phyloP scores from a whole-genome alignment of 805 yeast genomes.

The Hanseniaspora guilliermondii region DNA sequence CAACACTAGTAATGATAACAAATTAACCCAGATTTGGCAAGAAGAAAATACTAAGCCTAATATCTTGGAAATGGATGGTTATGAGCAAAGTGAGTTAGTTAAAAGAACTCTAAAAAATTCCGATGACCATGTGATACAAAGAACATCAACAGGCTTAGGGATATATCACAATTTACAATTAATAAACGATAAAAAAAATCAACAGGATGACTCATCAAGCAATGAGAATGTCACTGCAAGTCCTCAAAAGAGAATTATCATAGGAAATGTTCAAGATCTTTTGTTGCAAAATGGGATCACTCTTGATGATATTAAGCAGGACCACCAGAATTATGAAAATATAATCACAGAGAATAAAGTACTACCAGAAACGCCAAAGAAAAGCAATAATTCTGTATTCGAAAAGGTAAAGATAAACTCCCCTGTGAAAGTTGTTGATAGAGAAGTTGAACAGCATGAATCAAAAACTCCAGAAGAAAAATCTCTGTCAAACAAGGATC shows the following conservation, averaged over 20 bases:
- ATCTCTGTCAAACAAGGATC: background rate
- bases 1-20: background rate
- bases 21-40: background rate
- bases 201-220: background rate
- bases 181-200: background rate
- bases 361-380: background rate
- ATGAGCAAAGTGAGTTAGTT: background rate
- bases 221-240: background rate
- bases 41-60: background rate
- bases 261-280: conserved; percentile 7
- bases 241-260: background rate
- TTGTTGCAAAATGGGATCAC: conserved; percentile 2
- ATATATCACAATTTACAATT: background rate
- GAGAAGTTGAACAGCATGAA: background rate
- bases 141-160: conserved; percentile 7
- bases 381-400: background rate
- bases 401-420: conserved; percentile 1
- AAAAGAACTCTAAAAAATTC: background rate
- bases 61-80: background rate
- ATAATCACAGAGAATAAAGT: too few relatives aligned
- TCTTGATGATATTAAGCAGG: background rate
- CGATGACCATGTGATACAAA: conserved; percentile 4
- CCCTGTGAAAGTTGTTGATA: conserved; percentile 4
- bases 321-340: background rate
- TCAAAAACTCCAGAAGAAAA: background rate